phyloP scores from a whole-genome alignment of 768 basidiomycete genomes.

The Auricularia auricula-judae region DNA sequence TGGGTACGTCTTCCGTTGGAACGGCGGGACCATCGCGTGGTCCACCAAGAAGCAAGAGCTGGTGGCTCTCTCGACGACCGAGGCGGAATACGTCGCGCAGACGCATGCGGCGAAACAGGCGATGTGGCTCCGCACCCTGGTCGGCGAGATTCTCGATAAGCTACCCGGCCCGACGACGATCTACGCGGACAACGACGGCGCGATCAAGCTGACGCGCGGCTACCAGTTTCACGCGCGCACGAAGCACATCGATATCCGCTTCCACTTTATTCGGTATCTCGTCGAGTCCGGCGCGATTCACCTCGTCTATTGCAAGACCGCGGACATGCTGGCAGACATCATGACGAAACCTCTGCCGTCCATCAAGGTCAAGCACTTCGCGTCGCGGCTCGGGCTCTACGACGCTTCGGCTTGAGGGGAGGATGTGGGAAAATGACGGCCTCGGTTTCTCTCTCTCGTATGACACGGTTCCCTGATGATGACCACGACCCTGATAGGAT shows the following conservation, averaged over 20 bases:
- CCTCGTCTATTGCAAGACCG: conserved; percentile 21
- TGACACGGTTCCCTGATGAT: no score
- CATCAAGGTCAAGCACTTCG: conserved; percentile 2
- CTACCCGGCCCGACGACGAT: conserved; percentile 5
- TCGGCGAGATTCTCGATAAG: background rate
- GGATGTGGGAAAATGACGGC: background rate
- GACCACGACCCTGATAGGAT: no score
- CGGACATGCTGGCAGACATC: conserved; percentile 26
- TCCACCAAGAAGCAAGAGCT: conserved; percentile 20
- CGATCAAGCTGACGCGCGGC: conserved; percentile 13
- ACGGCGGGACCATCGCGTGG: conserved; percentile 22
- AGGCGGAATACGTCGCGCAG: conserved; percentile 29
- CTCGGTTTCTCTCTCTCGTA: no score
- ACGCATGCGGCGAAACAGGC: conserved; percentile 17
- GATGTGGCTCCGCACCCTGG: conserved; percentile 9
- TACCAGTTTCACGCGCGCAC: background rate
- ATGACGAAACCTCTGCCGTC: conserved; percentile 26
- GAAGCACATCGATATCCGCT: conserved; percentile 1
- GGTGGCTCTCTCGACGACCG: conserved; percentile 24
- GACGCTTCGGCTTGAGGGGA: conserved; percentile 6
- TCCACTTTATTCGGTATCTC: conserved; percentile 15
- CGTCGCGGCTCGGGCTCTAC: background rate
- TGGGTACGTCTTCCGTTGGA: conserved; percentile 25
- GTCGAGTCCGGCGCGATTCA: conserved; percentile 12
- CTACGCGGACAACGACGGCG: conserved; percentile 15